Conservation (phyloP, 2,329 filamentous ascomycete genomes). For the Monosporascus sp. region DNA sequence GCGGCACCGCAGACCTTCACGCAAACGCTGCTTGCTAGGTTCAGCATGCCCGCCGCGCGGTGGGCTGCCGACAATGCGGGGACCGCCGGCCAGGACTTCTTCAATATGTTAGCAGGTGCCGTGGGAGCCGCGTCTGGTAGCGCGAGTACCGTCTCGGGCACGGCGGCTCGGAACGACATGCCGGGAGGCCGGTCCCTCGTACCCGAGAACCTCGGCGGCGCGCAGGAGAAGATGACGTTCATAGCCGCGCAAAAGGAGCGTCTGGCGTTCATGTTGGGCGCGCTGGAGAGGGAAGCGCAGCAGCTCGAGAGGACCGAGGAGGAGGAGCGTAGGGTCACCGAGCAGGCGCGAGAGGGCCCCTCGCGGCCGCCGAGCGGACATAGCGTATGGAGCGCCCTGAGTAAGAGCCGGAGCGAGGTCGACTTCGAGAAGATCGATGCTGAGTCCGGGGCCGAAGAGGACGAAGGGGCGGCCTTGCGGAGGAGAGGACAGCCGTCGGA, state of each 20-base stretch:
- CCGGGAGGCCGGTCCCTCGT: slow-evolving; percentile 51
- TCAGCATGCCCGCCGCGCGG: slow-evolving; percentile 71
- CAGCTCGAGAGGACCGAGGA: slow-evolving; percentile 43
- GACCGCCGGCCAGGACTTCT: slow-evolving; percentile 59
- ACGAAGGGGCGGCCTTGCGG: slow-evolving; percentile 29
- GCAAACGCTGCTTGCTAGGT: slow-evolving; percentile 75
- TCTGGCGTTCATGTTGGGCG: slow-evolving; percentile 66
- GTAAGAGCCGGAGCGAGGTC: slow-evolving; percentile 77
- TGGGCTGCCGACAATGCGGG: slow-evolving; percentile 42
- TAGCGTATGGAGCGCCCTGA: slow-evolving; percentile 51
- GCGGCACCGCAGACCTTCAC: slow-evolving; percentile 59
- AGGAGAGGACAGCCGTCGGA: slow-evolving; percentile 14
- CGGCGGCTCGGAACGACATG: slow-evolving; percentile 21
- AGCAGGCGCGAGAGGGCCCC: slow-evolving; percentile 13
- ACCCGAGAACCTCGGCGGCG: slow-evolving; percentile 59
- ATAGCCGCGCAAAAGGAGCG: slow-evolving; percentile 74
- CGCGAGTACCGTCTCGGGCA: slow-evolving; percentile 27
- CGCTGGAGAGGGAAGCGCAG: slow-evolving; percentile 73
- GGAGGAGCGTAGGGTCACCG: slow-evolving; percentile 13
- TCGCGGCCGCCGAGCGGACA: slow-evolving; percentile 42
- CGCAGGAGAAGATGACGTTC: slow-evolving; percentile 65
- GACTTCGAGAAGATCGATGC: slow-evolving; percentile 88
- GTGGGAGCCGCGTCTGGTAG: slow-evolving; percentile 53
- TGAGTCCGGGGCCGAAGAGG: slow-evolving; percentile 58
- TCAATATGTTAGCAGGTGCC: slow-evolving; percentile 69